A percentile compares a stretch with the other conserved stretches of the same genome.
phyloP scores from a whole-genome alignment of 2,329 filamentous ascomycete genomes.

The Trichoderma sp. region DNA sequence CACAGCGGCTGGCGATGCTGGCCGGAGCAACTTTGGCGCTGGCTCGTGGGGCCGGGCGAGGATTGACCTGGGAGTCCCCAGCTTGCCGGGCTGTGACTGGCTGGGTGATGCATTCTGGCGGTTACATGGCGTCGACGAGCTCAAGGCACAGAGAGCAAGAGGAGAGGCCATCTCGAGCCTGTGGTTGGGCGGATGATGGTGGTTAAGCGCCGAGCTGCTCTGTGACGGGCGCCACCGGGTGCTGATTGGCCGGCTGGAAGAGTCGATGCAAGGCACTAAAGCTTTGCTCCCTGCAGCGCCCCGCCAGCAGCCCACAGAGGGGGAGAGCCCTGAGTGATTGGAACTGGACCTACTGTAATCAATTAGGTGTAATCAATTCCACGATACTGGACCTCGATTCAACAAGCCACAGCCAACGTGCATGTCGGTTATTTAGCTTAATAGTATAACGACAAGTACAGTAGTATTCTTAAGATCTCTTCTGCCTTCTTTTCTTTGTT shows the following conservation, averaged over 20 bases:
- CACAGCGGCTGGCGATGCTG: conserved; percentile 52
- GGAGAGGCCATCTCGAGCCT: conserved; percentile 27
- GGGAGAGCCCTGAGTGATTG: neutral
- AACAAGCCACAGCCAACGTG: neutral
- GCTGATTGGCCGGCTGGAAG: conserved; percentile 30
- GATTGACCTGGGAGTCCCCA: conserved; percentile 25
- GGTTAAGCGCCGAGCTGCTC: conserved; percentile 42
- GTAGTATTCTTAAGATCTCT: neutral
- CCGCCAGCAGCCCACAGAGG: neutral
- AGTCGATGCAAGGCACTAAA: conserved; percentile 12
- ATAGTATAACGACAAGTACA: neutral
- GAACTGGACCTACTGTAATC: neutral
- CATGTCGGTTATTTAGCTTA: neutral
- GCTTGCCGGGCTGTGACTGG: conserved; percentile 34
- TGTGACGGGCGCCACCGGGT: conserved; percentile 14
- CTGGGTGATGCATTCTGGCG: conserved; percentile 42
- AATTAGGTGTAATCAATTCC: neutral
- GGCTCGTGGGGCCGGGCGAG: conserved; percentile 17
- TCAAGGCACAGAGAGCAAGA: conserved; percentile 27
- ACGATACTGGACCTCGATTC: neutral
- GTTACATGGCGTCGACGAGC: conserved; percentile 41
- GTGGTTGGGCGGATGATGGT: conserved; percentile 45
- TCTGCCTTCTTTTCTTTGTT: neutral
- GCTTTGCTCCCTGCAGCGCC: conserved; percentile 10
- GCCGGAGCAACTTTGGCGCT: conserved; percentile 40